These are phyloP conservation scores for Chlamydomonas sp. DNA, from an alignment of 139 green algal genomes.

Conservation along the genomic window DNA sequence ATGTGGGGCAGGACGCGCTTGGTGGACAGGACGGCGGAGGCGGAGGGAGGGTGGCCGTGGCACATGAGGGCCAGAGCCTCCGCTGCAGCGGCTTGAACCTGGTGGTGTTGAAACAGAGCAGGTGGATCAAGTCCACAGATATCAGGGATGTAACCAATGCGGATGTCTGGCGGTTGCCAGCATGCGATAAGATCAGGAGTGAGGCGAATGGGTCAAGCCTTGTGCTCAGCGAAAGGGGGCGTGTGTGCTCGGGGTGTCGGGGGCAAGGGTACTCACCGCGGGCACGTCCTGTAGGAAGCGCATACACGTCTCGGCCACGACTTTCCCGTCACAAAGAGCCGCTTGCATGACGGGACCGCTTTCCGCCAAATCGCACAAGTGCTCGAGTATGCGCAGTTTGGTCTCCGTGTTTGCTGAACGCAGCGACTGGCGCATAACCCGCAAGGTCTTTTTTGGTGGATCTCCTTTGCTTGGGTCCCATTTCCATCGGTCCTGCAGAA, in stretches of 20 bases:
- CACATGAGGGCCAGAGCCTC: too few species aligned
- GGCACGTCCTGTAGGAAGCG: background rate
- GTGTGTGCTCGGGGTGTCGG: too few species aligned
- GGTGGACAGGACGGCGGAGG: too few species aligned
- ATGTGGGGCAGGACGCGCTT: too few species aligned
- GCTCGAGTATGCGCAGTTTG: background rate
- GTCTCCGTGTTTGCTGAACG: background rate
- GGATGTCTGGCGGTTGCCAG: background rate
- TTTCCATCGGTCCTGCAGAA: slow-evolving; percentile 23
- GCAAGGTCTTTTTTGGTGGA: background rate
- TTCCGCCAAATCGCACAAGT: background rate
- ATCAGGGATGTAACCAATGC: too few species aligned
- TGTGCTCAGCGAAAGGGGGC: too few species aligned
- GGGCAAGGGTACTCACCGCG: background rate
- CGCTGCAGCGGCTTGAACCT: too few species aligned
- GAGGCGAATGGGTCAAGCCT: too few species aligned
- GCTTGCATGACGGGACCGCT: background rate
- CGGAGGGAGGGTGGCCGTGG: too few species aligned
- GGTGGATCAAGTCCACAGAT: too few species aligned
- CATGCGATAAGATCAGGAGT: background rate
- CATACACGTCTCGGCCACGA: background rate
- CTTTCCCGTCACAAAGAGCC: background rate
- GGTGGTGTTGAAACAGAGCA: too few species aligned
- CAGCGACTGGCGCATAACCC: slow-evolving; percentile 3
- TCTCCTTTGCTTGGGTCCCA: background rate